Conservation (phyloP, 2,329 filamentous ascomycete genomes). For the Pseudocercospora fijiensis region DNA sequence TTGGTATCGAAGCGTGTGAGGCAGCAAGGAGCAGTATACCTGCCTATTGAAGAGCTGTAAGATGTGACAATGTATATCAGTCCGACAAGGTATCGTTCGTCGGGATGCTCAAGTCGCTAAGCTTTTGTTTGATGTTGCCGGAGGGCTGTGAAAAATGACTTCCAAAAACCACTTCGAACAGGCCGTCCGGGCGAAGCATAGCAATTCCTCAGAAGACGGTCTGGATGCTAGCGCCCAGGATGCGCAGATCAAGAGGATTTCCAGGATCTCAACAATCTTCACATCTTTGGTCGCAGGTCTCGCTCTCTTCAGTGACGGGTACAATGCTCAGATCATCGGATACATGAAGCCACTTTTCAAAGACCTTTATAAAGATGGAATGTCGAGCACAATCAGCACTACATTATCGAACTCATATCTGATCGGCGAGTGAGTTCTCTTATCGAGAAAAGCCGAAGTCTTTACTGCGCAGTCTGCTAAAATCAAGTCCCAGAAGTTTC, state of each 20-base stretch:
- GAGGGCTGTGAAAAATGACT: background rate
- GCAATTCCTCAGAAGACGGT: slow-evolving; percentile 10
- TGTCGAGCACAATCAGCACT: slow-evolving; percentile 49
- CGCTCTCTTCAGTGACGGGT: slow-evolving; percentile 39
- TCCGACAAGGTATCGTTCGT: background rate
- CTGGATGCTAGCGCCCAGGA: slow-evolving; percentile 11
- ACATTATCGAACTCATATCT: slow-evolving; percentile 57
- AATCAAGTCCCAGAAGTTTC: slow-evolving; percentile 40
- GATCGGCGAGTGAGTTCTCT: slow-evolving; percentile 46
- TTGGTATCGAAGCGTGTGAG: background rate
- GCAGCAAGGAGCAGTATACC: background rate
- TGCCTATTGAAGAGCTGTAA: background rate
- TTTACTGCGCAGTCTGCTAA: background rate
- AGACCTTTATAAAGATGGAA: slow-evolving; percentile 44
- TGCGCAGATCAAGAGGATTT: slow-evolving; percentile 17
- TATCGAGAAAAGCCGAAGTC: background rate
- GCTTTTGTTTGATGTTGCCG: background rate
- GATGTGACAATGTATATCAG: background rate
- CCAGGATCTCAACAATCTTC: slow-evolving; percentile 42
- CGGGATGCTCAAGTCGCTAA: background rate
- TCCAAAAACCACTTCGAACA: background rate
- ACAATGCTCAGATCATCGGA: slow-evolving; percentile 47
- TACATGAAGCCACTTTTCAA: slow-evolving; percentile 45
- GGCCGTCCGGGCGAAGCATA: slow-evolving; percentile 4
- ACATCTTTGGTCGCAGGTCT: slow-evolving; percentile 49